A percentile compares a stretch with the other conserved stretches of the same genome.
phyloP scores from a whole-genome alignment of 352 stramenopile genomes.

The Phytophthora melonis region DNA sequence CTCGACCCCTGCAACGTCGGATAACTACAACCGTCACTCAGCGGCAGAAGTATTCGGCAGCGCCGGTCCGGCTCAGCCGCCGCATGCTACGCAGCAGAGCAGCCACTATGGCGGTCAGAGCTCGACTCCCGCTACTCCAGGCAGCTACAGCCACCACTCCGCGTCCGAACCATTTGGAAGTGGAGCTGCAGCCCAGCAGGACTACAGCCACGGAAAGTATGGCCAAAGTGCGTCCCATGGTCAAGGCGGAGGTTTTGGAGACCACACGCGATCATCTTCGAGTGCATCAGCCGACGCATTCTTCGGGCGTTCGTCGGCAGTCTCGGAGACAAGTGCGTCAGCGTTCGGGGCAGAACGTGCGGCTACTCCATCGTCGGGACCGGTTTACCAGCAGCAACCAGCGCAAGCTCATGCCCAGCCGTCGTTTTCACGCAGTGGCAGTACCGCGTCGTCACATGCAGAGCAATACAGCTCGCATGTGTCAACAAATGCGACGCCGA shows the following conservation, averaged over 20 bases:
- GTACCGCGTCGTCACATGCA: slow-evolving; percentile 48
- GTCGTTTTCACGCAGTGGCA: slow-evolving; percentile 45
- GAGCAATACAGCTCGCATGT: slow-evolving; percentile 32
- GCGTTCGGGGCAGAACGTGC: slow-evolving; percentile 26
- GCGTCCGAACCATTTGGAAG: slow-evolving; percentile 21
- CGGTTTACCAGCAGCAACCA: slow-evolving; percentile 20
- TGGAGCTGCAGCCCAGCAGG: slow-evolving; percentile 25
- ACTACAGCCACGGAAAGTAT: slow-evolving; percentile 16
- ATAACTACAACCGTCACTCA: slow-evolving; percentile 31
- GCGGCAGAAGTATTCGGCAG: slow-evolving; percentile 20
- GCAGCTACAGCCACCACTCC: slow-evolving; percentile 32
- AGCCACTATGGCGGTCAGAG: slow-evolving; percentile 22
- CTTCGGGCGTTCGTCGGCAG: slow-evolving; percentile 27
- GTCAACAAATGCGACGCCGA: slow-evolving; percentile 13
- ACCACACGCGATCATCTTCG: slow-evolving; percentile 26
- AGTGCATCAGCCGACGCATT: slow-evolving; percentile 37
- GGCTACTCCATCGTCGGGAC: slow-evolving; percentile 11
- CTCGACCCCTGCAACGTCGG: slow-evolving; percentile 21
- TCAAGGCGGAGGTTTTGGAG: slow-evolving; percentile 6
- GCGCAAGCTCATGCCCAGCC: slow-evolving; percentile 26
- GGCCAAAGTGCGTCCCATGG: slow-evolving; percentile 7
- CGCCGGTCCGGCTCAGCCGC: slow-evolving; percentile 15
- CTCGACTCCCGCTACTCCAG: slow-evolving; percentile 20
- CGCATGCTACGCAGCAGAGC: slow-evolving; percentile 19
- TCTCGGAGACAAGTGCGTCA: not conserved